Conservation (phyloP, 768 basidiomycete genomes). For the Podaxis sp. region DNA sequence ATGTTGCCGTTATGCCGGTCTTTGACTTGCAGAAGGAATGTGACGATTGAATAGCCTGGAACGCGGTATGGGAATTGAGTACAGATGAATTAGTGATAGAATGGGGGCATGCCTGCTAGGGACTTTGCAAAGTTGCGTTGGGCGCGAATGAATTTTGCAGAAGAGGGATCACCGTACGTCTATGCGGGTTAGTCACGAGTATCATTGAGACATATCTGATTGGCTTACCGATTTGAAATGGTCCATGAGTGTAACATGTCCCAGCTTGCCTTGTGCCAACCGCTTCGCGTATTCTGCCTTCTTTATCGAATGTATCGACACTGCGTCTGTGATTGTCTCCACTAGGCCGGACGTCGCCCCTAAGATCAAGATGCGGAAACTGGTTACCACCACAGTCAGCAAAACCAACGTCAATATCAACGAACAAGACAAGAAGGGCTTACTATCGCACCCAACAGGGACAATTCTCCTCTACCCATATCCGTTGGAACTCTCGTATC, state of each 20-base stretch:
- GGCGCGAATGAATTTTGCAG: slow-evolving; percentile 85
- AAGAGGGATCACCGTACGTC: slow-evolving; percentile 89
- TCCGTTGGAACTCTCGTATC: slow-evolving; percentile 87
- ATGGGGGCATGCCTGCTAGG: slow-evolving; percentile 58
- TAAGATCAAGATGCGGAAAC: slow-evolving; percentile 95
- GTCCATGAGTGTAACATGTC: slow-evolving; percentile 87
- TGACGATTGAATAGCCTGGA: slow-evolving; percentile 88
- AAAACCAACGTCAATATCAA: no score
- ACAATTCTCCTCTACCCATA: slow-evolving; percentile 94
- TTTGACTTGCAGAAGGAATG: slow-evolving; percentile 97
- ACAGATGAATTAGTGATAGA: background rate
- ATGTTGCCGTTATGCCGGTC: slow-evolving; percentile 99
- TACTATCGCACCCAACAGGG: slow-evolving; percentile 94
- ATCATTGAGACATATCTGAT: background rate
- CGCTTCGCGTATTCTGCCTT: slow-evolving; percentile 96
- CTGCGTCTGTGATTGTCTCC: slow-evolving; percentile 97
- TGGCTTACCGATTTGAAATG: slow-evolving; percentile 81
- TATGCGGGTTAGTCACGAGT: background rate
- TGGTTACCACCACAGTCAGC: slow-evolving; percentile 26
- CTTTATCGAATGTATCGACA: slow-evolving; percentile 99
- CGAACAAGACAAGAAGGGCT: slow-evolving; percentile 22
- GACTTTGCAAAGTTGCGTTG: slow-evolving; percentile 95
- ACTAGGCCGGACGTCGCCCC: slow-evolving; percentile 92
- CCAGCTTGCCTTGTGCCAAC: slow-evolving; percentile 74
- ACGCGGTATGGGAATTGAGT: slow-evolving; percentile 6